Percentiles rank a stretch among this genome's conserved stretches.
phyloP scores from a whole-genome alignment of 306 rosid genomes.

The Trifolium repens region DNA sequence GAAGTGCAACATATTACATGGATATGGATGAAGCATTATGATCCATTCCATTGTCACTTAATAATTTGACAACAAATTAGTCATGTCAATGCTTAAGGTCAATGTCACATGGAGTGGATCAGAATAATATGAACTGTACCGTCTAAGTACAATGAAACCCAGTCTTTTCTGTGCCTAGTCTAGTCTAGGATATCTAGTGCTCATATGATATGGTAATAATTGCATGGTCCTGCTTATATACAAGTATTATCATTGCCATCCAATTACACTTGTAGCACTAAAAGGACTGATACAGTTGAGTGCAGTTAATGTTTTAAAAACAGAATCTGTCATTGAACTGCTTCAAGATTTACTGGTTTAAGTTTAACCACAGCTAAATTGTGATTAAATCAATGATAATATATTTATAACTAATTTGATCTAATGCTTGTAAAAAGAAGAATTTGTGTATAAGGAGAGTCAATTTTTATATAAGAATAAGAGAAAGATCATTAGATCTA shows the following conservation, averaged over 20 bases:
- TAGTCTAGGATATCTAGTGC: neutral
- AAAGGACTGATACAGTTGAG: neutral
- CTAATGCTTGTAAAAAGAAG: too few species aligned
- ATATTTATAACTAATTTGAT: too few species aligned
- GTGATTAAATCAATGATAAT: neutral
- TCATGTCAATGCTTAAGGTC: constrained; percentile 34
- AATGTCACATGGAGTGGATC: constrained; percentile 1
- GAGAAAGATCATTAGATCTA: neutral
- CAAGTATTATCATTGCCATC: neutral
- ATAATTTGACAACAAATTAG: constrained; percentile 41
- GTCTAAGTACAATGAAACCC: constrained; percentile 18
- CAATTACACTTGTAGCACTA: neutral
- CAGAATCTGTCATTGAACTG: neutral
- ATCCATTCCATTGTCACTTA: constrained; percentile 20
- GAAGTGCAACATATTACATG: constrained; percentile 17
- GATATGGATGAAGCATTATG: constrained; percentile 29
- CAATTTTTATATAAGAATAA: neutral
- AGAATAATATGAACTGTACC: constrained; percentile 10
- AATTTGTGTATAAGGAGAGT: neutral
- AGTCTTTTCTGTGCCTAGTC: neutral
- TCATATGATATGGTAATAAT: constrained; percentile 9
- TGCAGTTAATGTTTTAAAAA: neutral
- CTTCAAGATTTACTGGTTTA: neutral
- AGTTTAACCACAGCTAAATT: neutral
- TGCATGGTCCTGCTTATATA: neutral